A percentile compares a stretch with the other conserved stretches of the same genome.
Conservation (phyloP, 1,284 basidiomycete species). For the Sanghuangporus sanghuang region DNA sequence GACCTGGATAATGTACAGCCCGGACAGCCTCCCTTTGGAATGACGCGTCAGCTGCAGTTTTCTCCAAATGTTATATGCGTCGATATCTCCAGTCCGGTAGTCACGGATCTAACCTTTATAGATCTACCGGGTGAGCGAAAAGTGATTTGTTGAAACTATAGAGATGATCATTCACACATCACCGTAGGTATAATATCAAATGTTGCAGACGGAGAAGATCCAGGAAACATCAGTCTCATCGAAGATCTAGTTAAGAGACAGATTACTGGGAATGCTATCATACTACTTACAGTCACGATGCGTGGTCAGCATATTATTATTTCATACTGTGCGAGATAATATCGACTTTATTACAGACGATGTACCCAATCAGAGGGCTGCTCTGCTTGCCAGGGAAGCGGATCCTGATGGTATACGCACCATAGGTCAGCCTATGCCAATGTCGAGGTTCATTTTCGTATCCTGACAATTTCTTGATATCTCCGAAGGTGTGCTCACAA, state of each 20-base stretch:
- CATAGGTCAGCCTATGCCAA: slow-evolving; percentile 26
- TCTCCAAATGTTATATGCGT: slow-evolving; percentile 41
- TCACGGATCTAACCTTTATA: slow-evolving; percentile 40
- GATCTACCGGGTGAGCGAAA: slow-evolving; percentile 38
- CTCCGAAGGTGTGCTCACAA: slow-evolving; percentile 34
- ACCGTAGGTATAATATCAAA: slow-evolving; percentile 30
- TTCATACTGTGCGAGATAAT: not conserved
- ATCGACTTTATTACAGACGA: slow-evolving; percentile 28
- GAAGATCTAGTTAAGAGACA: slow-evolving; percentile 33
- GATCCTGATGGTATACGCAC: slow-evolving; percentile 32
- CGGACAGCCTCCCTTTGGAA: not conserved
- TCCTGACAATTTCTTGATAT: not conserved
- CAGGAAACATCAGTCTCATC: slow-evolving; percentile 31
- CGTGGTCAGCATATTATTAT: slow-evolving; percentile 25
- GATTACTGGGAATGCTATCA: slow-evolving; percentile 35
- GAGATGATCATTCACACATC: not conserved
- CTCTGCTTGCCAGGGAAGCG: slow-evolving; percentile 29
- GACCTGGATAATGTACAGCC: slow-evolving; percentile 18
- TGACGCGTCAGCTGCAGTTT: slow-evolving; percentile 28
- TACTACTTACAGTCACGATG: slow-evolving; percentile 36
- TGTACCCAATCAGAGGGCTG: slow-evolving; percentile 37
- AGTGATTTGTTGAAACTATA: not conserved
- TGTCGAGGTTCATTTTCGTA: not conserved
- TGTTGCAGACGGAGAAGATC: slow-evolving; percentile 23
- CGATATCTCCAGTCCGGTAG: slow-evolving; percentile 38